Evolutionary conservation across 768 basidiomycete species (phyloP).

Genomic region (Termitomyces sp.): DNA sequence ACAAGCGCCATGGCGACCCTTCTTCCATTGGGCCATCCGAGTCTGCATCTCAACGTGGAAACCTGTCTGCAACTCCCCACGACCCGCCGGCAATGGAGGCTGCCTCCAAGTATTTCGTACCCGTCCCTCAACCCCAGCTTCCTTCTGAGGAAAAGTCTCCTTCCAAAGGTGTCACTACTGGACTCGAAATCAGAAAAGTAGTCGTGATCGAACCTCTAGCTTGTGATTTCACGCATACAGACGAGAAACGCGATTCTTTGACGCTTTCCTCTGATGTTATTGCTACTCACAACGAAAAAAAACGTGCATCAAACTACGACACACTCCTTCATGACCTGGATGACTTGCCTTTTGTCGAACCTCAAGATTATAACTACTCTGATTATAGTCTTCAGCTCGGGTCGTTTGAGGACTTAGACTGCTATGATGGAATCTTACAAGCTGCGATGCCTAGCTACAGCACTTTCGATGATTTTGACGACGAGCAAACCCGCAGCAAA

Average conservation of each 20-base stretch:
- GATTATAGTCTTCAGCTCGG: slow-evolving; percentile 2
- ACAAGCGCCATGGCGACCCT: neutral
- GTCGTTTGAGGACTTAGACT: neutral
- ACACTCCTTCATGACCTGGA: neutral
- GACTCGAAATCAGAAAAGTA: neutral
- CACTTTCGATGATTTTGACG: neutral
- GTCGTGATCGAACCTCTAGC: neutral
- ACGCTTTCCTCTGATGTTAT: neutral
- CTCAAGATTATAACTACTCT: slow-evolving; percentile 15
- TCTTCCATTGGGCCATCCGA: slow-evolving; percentile 45
- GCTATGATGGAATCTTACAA: neutral
- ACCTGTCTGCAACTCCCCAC: neutral
- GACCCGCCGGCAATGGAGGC: neutral
- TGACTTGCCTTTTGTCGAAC: slow-evolving; percentile 12
- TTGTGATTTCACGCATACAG: neutral
- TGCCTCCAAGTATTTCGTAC: slow-evolving; percentile 15
- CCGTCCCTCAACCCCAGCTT: neutral
- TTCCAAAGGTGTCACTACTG: neutral
- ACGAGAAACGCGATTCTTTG: neutral
- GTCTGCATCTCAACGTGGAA: slow-evolving; percentile 49
- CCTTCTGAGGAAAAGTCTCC: neutral
- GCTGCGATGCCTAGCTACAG: neutral
- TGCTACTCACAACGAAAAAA: neutral
- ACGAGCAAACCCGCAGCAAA: neutral
- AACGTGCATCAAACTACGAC: neutral